Evolutionary conservation across 2,329 filamentous ascomycete species (phyloP), one percentile per base, ranked within the genome.

Genomic region (Paracamarosporium sp.): DNA sequence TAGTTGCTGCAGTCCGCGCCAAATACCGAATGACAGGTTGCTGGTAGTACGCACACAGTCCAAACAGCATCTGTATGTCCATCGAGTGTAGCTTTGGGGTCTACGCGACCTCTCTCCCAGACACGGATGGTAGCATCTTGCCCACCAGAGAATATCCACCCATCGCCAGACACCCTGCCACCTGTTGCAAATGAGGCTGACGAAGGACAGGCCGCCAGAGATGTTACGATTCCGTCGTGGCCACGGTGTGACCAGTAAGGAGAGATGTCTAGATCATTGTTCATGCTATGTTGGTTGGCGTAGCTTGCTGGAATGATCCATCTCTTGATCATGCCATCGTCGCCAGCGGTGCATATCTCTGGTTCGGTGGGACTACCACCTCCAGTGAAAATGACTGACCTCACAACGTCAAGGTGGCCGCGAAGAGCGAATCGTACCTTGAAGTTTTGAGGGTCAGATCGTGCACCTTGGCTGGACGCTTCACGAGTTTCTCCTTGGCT

Each of bases 131-230:
- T 96, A 17, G 91, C 88, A 76, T 99, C 95, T 75, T 97, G 93
- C 4, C 95, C 95, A 59, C 95, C 95, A 5, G 94, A 98, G 77
- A 99, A 99, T 64, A 99, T 93, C 95, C 95, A 99, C 27, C 95
- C 95, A 68, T 98, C 95, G 30, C 94, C 94, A 67, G 90, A 88
- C 7, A 91, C 92, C 61, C 93, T 88, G 6, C 93, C 93, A 33
- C 93, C 92, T 17, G 92, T 96, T 7, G 92, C 90, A 74, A 97
- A 97, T 71, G 91, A 95, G 25, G 91, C 91, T 1, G 92, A 89
- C 2, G 92, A 89, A 2, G 92, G 93, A 83, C 92, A 97, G 3
- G 94, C 90, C 0, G 94, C 89, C 25, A 99, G 80, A 41, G 88
- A 92, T 38, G 96, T 90, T 2, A 99, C 93, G 2, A 93, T 88